Evolutionary conservation across 2,329 filamentous ascomycete genomes (phyloP).

Genomic region (Xylaria sp.): DNA sequence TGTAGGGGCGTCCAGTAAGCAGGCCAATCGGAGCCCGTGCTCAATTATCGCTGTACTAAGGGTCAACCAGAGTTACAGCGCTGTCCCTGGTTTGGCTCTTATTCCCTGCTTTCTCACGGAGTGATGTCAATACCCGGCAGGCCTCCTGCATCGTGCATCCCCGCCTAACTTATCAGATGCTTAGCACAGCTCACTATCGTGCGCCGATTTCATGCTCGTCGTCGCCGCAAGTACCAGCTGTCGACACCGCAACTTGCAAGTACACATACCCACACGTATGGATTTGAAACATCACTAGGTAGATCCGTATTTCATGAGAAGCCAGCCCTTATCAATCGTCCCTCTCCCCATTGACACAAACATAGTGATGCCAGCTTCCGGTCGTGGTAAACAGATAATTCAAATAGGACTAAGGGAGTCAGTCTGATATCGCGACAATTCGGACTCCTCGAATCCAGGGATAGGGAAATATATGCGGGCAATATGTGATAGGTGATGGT

Average conservation of each 20-base stretch:
- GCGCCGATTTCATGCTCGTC: not conserved
- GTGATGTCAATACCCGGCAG: conserved; percentile 10
- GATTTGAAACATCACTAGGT: not conserved
- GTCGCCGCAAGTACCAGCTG: conserved; percentile 2
- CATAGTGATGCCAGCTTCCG: not conserved
- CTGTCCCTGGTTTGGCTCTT: conserved; percentile 4
- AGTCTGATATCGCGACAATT: not conserved
- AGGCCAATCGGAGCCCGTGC: conserved; percentile 16
- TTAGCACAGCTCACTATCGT: conserved; percentile 12
- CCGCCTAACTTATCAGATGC: conserved; percentile 15
- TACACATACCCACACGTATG: not conserved
- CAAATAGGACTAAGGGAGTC: not conserved
- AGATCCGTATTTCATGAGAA: not conserved
- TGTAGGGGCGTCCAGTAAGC: conserved; percentile 19
- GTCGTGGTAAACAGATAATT: no score
- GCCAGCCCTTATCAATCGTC: not conserved
- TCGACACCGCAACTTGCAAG: conserved; percentile 16
- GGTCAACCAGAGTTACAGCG: conserved; percentile 2
- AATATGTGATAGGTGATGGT: no score
- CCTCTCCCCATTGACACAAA: not conserved
- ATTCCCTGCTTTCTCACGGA: conserved; percentile 9
- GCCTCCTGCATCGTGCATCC: conserved; percentile 21
- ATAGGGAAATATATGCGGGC: not conserved
- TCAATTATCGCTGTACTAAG: conserved; percentile 19
- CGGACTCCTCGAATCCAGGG: not conserved